Evolutionary conservation across 73 alveolate genomes (phyloP).

Genomic region (Tetrahymena elliotti): DNA sequence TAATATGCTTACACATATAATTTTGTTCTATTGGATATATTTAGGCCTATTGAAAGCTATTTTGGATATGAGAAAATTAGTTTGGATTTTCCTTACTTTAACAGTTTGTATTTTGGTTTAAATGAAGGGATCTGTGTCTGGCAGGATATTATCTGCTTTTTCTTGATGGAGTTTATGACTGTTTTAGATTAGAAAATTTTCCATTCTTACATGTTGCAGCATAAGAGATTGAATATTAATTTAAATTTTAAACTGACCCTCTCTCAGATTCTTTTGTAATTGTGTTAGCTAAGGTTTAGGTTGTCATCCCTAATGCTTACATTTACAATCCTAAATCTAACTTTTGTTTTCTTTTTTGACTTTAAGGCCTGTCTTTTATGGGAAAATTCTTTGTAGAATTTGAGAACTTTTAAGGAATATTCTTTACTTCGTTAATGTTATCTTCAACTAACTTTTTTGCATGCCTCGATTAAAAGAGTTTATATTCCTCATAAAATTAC

Average conservation of each 20-base stretch:
- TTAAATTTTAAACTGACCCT: background rate
- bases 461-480: background rate
- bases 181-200: background rate
- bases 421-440: background rate
- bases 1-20: background rate
- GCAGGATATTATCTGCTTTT: background rate
- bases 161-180: background rate
- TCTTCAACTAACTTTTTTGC: background rate
- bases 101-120: background rate
- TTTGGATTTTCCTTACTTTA: background rate
- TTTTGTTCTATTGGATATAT: background rate
- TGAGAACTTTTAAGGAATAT: background rate
- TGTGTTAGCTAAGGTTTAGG: background rate
- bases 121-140: background rate
- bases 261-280: background rate
- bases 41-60: background rate
- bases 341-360: background rate
- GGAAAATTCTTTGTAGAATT: background rate
- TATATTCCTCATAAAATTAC: background rate
- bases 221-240: background rate
- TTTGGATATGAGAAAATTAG: background rate
- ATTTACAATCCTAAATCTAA: background rate
- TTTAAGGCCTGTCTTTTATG: background rate
- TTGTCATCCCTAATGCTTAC: background rate
- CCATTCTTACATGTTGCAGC: background rate